phyloP scores from a whole-genome alignment of 2,329 filamentous ascomycete species.

The Colletotrichum sp. region DNA sequence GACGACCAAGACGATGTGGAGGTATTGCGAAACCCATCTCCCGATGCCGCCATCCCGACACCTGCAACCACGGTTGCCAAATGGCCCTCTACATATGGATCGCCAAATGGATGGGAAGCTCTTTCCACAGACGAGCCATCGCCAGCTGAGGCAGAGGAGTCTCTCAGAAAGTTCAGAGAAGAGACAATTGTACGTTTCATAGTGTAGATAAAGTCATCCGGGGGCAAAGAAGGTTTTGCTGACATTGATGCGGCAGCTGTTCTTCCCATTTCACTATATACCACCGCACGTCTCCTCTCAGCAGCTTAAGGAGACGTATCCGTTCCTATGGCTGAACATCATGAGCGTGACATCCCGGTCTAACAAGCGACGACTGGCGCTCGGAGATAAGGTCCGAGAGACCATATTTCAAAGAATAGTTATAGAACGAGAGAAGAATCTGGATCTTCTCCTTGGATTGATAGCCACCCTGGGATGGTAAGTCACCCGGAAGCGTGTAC shows the following conservation, averaged over 20 bases:
- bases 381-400: background rate
- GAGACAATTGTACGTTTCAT: accelerated
- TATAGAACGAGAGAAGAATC: background rate
- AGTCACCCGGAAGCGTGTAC: accelerated
- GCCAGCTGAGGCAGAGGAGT: background rate
- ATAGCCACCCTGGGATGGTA: background rate
- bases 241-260: accelerated
- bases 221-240: accelerated
- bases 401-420: background rate
- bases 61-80: background rate
- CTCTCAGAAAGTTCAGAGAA: background rate
- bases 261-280: background rate
- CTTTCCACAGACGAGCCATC: background rate
- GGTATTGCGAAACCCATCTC: accelerated
- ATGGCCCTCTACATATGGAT: background rate
- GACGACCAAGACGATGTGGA: background rate
- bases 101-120: accelerated
- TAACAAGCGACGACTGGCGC: background rate
- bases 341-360: background rate
- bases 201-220: accelerated
- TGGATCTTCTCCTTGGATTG: background rate
- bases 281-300: background rate
- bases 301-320: background rate
- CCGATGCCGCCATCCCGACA: background rate
- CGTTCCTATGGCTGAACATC: background rate